Conservation (phyloP, 2,329 filamentous ascomycete species). For the Xylariaceae sp. region DNA sequence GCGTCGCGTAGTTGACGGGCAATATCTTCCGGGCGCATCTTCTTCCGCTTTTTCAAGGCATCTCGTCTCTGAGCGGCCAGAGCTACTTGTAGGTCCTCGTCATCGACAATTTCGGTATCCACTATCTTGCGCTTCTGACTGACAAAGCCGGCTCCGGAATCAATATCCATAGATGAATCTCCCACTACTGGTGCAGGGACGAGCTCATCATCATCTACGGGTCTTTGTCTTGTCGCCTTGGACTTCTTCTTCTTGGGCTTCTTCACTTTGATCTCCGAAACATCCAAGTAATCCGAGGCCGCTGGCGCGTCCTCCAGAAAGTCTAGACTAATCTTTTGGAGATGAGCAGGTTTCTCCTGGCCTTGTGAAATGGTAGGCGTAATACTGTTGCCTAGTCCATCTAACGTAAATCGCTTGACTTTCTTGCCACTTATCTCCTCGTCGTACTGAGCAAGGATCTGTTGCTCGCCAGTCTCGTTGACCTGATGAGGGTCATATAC, state of each 20-base stretch:
- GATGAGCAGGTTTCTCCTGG: conserved; percentile 56
- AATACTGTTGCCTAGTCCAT: conserved; percentile 67
- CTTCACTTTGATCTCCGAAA: conserved; percentile 83
- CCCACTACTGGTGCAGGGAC: conserved; percentile 40
- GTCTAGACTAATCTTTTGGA: conserved; percentile 72
- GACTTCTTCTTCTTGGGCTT: conserved; percentile 91
- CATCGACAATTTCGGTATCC: conserved; percentile 71
- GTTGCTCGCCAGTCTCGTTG: conserved; percentile 58
- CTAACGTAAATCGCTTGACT: conserved; percentile 78
- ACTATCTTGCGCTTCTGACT: conserved; percentile 60
- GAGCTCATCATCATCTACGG: conserved; percentile 58
- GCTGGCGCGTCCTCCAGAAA: conserved; percentile 54
- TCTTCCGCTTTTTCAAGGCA: conserved; percentile 89
- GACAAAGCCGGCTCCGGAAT: conserved; percentile 45
- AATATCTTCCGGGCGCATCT: conserved; percentile 77
- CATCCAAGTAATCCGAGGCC: conserved; percentile 81
- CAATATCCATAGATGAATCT: conserved; percentile 68
- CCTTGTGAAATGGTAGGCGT: conserved; percentile 51
- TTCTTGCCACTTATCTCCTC: conserved; percentile 93
- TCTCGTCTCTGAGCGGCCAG: conserved; percentile 76
- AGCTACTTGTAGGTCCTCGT: conserved; percentile 85
- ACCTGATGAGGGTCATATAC: conserved; percentile 81
- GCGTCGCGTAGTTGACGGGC: conserved; percentile 71
- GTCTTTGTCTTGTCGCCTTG: conserved; percentile 67
- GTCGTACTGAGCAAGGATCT: conserved; percentile 85